Conservation (phyloP, 2,329 filamentous ascomycete species). For the Canariomyces notabilis region DNA sequence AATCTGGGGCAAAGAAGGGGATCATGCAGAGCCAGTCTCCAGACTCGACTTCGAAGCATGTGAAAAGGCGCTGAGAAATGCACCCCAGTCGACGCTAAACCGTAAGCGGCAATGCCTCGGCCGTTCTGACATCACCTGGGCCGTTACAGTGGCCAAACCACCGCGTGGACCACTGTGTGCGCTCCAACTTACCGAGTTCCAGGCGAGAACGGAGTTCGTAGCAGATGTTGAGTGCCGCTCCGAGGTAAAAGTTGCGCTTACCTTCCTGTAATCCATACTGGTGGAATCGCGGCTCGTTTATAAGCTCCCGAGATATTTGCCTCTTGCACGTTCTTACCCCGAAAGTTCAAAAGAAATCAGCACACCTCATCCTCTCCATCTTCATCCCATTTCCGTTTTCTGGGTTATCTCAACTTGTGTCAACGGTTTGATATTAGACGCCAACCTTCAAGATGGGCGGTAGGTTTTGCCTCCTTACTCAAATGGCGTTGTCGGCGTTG, state of each 20-base stretch:
- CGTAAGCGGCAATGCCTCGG: slow-evolving; percentile 26
- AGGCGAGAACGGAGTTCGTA: neutral
- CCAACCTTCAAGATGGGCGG: slow-evolving; percentile 24
- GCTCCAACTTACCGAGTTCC: slow-evolving; percentile 10
- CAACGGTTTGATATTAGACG: neutral
- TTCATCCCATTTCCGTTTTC: neutral
- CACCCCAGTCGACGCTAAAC: slow-evolving; percentile 21
- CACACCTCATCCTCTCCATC: neutral
- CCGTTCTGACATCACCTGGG: slow-evolving; percentile 28
- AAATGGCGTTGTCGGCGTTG: too few relatives aligned
- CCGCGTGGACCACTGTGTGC: slow-evolving; percentile 7
- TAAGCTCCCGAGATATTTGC: slow-evolving; percentile 1
- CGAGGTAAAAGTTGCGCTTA: too few relatives aligned
- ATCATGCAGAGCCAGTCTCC: neutral
- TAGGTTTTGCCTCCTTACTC: slow-evolving; percentile 8
- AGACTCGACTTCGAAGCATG: slow-evolving; percentile 5
- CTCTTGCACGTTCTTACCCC: neutral
- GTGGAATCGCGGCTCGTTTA: slow-evolving; percentile 3
- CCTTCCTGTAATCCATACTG: neutral
- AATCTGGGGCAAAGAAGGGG: neutral
- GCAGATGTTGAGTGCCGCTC: slow-evolving; percentile 5
- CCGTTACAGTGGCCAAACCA: slow-evolving; percentile 4
- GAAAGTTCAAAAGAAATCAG: neutral
- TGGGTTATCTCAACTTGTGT: neutral
- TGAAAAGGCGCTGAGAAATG: slow-evolving; percentile 16